A percentile compares a stretch with the other conserved stretches of the same genome.
phyloP scores from a whole-genome alignment of 2,329 filamentous ascomycete genomes.

The Colletotrichum sublineola region DNA sequence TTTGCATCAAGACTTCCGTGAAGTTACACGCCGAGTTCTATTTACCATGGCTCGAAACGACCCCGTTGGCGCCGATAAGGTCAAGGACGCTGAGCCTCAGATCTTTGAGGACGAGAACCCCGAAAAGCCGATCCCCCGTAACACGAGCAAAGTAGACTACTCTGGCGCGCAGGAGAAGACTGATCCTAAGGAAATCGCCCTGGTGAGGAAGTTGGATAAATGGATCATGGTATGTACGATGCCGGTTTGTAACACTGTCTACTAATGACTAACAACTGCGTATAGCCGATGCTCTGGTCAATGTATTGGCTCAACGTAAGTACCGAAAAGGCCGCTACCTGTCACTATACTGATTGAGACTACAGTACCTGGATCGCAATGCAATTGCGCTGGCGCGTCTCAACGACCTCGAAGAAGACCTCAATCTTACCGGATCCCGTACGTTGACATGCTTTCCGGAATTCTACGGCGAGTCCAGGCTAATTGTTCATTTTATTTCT shows the following conservation, averaged over 20 bases:
- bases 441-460: neutral
- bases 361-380: constrained; percentile 41
- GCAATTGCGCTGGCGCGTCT: constrained; percentile 44
- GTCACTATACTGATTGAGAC: neutral
- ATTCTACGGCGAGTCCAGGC: neutral
- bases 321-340: fast-evolving
- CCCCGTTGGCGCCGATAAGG: constrained; percentile 5
- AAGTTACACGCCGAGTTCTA: neutral
- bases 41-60: constrained; percentile 16
- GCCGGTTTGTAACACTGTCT: constrained; percentile 46
- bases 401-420: constrained; percentile 45
- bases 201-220: constrained; percentile 56
- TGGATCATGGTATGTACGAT: constrained; percentile 53
- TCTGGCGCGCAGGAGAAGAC: constrained; percentile 57
- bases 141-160: constrained; percentile 49
- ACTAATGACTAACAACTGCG: neutral
- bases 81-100: constrained; percentile 36
- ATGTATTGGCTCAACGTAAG: constrained; percentile 45
- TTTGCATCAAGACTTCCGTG: neutral
- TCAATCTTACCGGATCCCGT: constrained; percentile 42
- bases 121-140: constrained; percentile 43
- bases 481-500: neutral
- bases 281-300: constrained; percentile 43
- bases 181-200: constrained; percentile 55
- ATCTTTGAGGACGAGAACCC: constrained; percentile 42